These are phyloP conservation scores for Tricholoma saponaceum DNA, from an alignment of 768 basidiomycete species.

Conservation along the genomic window DNA sequence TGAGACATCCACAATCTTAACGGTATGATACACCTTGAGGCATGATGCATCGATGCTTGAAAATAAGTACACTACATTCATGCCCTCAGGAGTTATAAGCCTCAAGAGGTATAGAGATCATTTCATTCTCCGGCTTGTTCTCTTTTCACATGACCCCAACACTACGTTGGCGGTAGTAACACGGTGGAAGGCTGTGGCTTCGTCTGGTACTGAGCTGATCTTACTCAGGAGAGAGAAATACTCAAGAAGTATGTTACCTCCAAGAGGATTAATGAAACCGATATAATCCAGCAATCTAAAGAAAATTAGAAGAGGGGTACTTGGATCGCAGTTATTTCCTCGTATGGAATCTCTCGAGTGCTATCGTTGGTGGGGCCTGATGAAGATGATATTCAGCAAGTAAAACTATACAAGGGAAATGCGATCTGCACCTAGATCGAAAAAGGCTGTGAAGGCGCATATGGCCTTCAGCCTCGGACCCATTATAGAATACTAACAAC, in stretches of 20 bases:
- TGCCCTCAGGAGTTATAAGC: too few species aligned
- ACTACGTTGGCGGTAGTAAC: constrained; percentile 29
- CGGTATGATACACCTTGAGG: too few species aligned
- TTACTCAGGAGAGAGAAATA: too few species aligned
- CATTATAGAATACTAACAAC: constrained; percentile 42
- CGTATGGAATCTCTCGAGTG: neutral
- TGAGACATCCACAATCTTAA: too few species aligned
- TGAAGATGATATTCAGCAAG: neutral
- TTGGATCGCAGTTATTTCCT: neutral
- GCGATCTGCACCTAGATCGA: constrained; percentile 34
- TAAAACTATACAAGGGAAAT: neutral
- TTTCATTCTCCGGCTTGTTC: constrained; percentile 22
- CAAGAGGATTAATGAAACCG: too few species aligned
- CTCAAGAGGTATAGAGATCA: too few species aligned
- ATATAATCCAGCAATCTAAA: neutral
- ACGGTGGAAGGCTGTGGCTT: constrained; percentile 38
- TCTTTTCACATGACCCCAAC: constrained; percentile 32
- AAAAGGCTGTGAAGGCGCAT: constrained; percentile 38
- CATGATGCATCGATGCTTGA: too few species aligned
- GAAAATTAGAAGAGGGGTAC: neutral
- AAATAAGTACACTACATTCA: too few species aligned
- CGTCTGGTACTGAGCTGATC: constrained; percentile 28
- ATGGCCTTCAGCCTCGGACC: constrained; percentile 45
- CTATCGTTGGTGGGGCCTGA: neutral
- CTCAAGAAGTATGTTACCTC: too few species aligned